Base-by-base conservation (phyloP, 2,329 filamentous ascomycete genomes). In the Fusarium mundagurra region DNA sequence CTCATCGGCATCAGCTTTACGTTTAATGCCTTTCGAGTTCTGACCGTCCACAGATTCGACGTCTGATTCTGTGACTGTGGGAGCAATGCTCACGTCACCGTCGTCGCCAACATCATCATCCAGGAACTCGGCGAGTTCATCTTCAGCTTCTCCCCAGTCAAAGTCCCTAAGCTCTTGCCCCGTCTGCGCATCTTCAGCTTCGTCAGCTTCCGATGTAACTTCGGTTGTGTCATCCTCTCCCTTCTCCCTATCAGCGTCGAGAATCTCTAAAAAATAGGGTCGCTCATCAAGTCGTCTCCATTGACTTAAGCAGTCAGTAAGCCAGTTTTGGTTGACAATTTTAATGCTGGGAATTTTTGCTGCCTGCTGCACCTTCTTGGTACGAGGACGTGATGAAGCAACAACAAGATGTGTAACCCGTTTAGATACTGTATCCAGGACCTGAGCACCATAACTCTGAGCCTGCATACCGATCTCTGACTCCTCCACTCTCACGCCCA, bases 261-360 rank as follows among this genome's bases (percentile, higher is more conserved):
- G 91, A 6, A 95, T 88, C n/a, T 92, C 87, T 53, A 97, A 82
- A n/a, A 93, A 85, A 79, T 96, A 98, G 0, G 92, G 92, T 6
- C 87, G 87, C 81, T 98, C 95, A 64, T 96, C 91, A 17, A 97
- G 86, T 64, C 90, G 92, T 72, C 89, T 87, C 96, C 96, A 99
- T 81, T 93, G 92, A 33, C 91, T 92, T 72, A 98, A 90, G 63
- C 92, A 97, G 75, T 95, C 93, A 38, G 92, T 88, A 36, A 99
- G 90, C 96, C 96, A 99, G 77, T 94, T 91, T 61, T 95, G 93
- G 76, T 92, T 95, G 54, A 99, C 96, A 67, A 99, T 97, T 81
- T 95, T 95, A 82, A 98, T 93, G 59, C 91, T 90, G 0, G 92
- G 87, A 63, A 94, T 93, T 72, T 92, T 91, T 20, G 93, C 92